Percentiles rank a stretch among this genome's conserved stretches.
phyloP scores from a whole-genome alignment of 2,329 filamentous ascomycete genomes.

The Stylonectria norvegica region DNA sequence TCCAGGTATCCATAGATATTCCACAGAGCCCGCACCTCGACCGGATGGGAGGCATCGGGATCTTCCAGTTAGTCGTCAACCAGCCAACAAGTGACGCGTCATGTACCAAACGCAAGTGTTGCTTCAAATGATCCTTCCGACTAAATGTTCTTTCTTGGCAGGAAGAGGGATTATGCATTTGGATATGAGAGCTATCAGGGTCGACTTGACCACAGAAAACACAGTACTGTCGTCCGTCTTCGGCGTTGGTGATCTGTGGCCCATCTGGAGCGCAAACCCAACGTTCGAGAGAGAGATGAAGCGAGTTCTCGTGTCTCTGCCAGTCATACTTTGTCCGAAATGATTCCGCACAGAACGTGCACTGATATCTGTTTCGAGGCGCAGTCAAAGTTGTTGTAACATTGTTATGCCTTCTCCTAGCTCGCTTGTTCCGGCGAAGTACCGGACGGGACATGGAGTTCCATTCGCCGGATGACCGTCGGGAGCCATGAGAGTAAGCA shows the following conservation, averaged over 20 bases:
- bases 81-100: conserved; percentile 36
- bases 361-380: conserved; percentile 29
- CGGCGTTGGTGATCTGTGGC: conserved; percentile 36
- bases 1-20: conserved; percentile 35
- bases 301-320: conserved; percentile 49
- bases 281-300: conserved; percentile 43
- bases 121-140: conserved; percentile 42
- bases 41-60: conserved; percentile 31
- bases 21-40: conserved; percentile 44
- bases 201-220: conserved; percentile 36
- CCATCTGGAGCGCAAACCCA: conserved; percentile 44
- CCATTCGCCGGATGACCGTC: conserved; percentile 39
- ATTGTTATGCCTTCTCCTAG: not conserved
- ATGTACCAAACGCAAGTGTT: conserved; percentile 43
- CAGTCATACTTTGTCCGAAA: conserved; percentile 45
- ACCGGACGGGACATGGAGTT: conserved; percentile 37
- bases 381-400: conserved; percentile 4
- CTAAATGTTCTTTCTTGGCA: conserved; percentile 50
- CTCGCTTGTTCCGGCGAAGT: conserved; percentile 27
- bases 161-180: conserved; percentile 37
- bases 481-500: conserved; percentile 50
- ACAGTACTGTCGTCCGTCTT: conserved; percentile 38
- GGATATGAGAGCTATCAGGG: conserved; percentile 33
- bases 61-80: conserved; percentile 45
- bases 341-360: conserved; percentile 45